Evolutionary conservation across 2,329 filamentous ascomycete species (phyloP).

Genomic region (Tolypocladium tundrense): DNA sequence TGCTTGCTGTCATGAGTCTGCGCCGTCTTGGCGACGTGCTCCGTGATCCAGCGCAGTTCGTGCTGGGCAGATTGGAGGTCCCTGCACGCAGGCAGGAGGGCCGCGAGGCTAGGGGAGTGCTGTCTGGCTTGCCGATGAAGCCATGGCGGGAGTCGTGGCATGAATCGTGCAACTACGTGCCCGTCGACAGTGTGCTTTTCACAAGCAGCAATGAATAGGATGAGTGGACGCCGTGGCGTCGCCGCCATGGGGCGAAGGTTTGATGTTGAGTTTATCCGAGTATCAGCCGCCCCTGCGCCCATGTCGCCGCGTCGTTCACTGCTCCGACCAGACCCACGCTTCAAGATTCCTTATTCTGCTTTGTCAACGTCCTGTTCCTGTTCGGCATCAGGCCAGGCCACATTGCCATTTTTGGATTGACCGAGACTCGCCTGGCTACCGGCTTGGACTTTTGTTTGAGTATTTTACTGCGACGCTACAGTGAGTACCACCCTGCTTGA

Average conservation of each 20-base stretch:
- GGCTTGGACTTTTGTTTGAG: neutral
- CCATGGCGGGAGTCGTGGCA: slow-evolving; percentile 54
- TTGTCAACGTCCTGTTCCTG: neutral
- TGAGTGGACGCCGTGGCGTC: neutral
- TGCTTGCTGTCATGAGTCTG: slow-evolving; percentile 6
- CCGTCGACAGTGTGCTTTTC: neutral
- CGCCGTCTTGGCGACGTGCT: slow-evolving; percentile 36
- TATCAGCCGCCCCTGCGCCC: neutral
- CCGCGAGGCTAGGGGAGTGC: slow-evolving; percentile 44
- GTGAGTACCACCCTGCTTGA: neutral
- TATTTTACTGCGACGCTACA: neutral
- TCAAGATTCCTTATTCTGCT: neutral
- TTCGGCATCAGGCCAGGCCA: neutral
- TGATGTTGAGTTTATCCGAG: neutral
- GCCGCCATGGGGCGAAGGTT: neutral
- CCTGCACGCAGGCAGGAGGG: slow-evolving; percentile 54
- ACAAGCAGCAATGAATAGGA: neutral
- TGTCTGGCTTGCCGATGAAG: slow-evolving; percentile 43
- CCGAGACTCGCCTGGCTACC: neutral
- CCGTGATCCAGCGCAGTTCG: slow-evolving; percentile 64
- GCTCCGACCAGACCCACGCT: neutral
- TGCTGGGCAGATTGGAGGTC: slow-evolving; percentile 52
- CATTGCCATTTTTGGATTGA: neutral
- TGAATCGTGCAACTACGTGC: slow-evolving; percentile 16
- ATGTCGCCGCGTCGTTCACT: neutral